Evolutionary conservation across 805 yeast species (phyloP), one percentile per base, ranked within the genome.

Genomic region (Wickerhamomyces chambardii): DNA sequence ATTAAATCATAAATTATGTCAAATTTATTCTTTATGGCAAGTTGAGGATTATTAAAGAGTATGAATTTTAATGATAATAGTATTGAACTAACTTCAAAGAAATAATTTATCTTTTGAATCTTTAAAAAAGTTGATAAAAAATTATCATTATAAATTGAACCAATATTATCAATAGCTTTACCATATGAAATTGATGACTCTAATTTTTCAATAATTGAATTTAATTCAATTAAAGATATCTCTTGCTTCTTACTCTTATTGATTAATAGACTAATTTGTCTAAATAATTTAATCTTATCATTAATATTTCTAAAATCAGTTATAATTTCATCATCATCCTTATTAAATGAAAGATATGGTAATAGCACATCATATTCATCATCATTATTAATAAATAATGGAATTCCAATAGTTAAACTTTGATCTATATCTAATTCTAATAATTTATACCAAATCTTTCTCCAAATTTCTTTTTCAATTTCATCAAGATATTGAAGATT

Each of bases 241-340:
- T 68, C 56, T 15, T 48, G 43, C 3, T 50, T 50, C 14, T 53
- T 55, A 15, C 70, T 48, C 40, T 63, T 49, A 17, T 61, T 33
- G 2, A 61, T 51, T 15, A 53, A 32, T 5, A 43, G 35, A 15
- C 63, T 52, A n/a, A 70, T 42, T 6, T 44, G 42, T 30, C 57
- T 51, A 18, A 55, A 46, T 6, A 58, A 41, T n/a, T 38, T 35
- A 34, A 59, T 54, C 39, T 56, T 61, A 25, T 47, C 50, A 5
- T 52, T 45, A 26, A 59, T 44, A 22, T 59, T 55, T 6, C 45
- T 42, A 36, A 56, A 59, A 2, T 56, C 50, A 16, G 51, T 43
- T 35, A 73, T 78, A 31, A 58, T 36, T 3, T 51, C 58, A 14
- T 57, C 44, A 45, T 67, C 63, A 4, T 25, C 19, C 14, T 55